Evolutionary conservation across 2,329 filamentous ascomycete species (phyloP).

Genomic region (Xylaria sp.): DNA sequence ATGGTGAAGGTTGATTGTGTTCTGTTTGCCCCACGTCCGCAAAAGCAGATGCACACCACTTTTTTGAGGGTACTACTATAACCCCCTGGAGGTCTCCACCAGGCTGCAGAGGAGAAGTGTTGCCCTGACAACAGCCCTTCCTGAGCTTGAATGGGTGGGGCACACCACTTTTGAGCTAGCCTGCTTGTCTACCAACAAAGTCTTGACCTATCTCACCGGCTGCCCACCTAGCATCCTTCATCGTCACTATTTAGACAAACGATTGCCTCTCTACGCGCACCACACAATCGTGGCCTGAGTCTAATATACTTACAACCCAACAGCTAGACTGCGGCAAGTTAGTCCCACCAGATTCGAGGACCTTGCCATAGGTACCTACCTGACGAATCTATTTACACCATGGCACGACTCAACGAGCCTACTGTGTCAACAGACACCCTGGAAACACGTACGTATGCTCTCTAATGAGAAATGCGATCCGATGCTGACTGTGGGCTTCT

Average conservation of each 20-base stretch:
- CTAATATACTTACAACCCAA: constrained; percentile 27
- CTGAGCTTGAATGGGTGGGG: constrained; percentile 29
- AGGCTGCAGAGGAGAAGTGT: constrained; percentile 5
- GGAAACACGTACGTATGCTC: constrained; percentile 71
- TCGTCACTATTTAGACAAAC: constrained; percentile 15
- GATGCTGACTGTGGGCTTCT: constrained; percentile 19
- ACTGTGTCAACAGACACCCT: constrained; percentile 74
- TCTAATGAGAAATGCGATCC: background rate
- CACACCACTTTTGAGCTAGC: constrained; percentile 29
- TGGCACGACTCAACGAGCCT: constrained; percentile 85
- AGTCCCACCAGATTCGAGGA: constrained; percentile 28
- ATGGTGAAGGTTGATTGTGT: background rate
- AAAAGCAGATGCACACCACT: constrained; percentile 10
- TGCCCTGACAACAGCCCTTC: constrained; percentile 35
- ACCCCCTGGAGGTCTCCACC: background rate
- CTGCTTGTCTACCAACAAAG: constrained; percentile 29
- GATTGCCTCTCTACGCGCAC: constrained; percentile 12
- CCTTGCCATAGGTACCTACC: constrained; percentile 35
- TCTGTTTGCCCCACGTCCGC: constrained; percentile 20
- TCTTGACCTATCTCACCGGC: constrained; percentile 29
- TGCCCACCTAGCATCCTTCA: constrained; percentile 27
- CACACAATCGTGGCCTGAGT: constrained; percentile 1
- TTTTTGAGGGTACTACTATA: constrained; percentile 14
- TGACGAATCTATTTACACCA: constrained; percentile 57
- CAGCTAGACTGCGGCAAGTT: constrained; percentile 19